Evolutionary conservation across 345 rosid genomes (phyloP).

Genomic region (Microcos paniculata): DNA sequence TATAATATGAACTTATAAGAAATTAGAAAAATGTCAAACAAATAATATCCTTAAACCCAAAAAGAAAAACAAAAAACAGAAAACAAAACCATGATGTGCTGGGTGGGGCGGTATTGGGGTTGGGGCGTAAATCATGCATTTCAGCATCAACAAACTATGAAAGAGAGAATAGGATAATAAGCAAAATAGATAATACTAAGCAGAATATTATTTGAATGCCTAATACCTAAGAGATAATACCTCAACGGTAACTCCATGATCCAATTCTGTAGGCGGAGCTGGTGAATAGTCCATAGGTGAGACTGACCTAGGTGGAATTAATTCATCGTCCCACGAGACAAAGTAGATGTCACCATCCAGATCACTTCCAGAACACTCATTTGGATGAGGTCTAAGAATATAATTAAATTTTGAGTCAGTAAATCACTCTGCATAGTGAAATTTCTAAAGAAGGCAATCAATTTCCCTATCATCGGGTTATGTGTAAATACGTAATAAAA

Average conservation of each 20-base stretch:
- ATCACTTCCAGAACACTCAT: slow-evolving; percentile 45
- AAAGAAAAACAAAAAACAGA: not conserved
- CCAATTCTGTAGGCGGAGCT: slow-evolving; percentile 1
- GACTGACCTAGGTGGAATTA: slow-evolving; percentile 23
- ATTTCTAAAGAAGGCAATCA: not conserved
- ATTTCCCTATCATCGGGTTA: not conserved
- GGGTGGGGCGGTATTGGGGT: not conserved
- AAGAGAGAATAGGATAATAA: not conserved
- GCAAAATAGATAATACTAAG: not conserved
- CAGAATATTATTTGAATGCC: not conserved
- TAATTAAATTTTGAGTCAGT: not conserved
- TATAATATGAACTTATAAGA: not conserved
- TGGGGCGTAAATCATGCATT: not conserved
- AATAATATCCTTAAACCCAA: not conserved
- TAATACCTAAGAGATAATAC: slow-evolving; percentile 16
- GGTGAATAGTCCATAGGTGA: slow-evolving; percentile 41
- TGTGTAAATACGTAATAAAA: not conserved
- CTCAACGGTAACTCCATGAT: slow-evolving; percentile 35
- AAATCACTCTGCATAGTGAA: not conserved
- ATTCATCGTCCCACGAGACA: slow-evolving; percentile 39
- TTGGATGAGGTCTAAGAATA: slow-evolving; percentile 33
- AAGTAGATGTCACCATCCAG: slow-evolving; percentile 43
- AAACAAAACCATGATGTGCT: not conserved
- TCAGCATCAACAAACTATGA: not conserved
- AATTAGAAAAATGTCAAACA: not conserved